Evolutionary conservation across 2,329 filamentous ascomycete species (phyloP), one percentile per base, ranked within the genome.

Genomic region (Coniosporium tulheliwenetii): DNA sequence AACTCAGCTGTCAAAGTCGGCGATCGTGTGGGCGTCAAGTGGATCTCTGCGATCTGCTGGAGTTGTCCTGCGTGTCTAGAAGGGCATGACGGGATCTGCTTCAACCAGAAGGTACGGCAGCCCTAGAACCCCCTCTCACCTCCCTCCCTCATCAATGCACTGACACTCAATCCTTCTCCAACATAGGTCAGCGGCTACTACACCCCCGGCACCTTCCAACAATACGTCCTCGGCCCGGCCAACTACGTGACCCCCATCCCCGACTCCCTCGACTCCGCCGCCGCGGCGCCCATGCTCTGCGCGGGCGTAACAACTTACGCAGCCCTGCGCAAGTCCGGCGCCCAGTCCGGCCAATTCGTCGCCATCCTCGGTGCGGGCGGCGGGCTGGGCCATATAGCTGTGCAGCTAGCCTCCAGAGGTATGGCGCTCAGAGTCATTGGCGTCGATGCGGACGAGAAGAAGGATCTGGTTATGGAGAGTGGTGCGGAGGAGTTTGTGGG

Each of bases 191-290:
- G 71, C 0, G 79, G 79, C 5, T 82, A 81, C 59, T 79, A 75
- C 54, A 75, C 70, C 0, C 78, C 78, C 0, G 79, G 79, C 32
- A 83, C 78, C n/a, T 83, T 82, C 54, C 79, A 82, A 53, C 76
- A 81, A 59, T 83, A 81, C 51, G 70, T 71, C 13, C 53, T 79
- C 12, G 71, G 69, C 0, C 74, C 75, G 8, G 77, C 77, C 2
- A 70, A 71, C 58, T 82, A 83, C 54, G 78, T 81, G 2, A 82
- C 79, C 0, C 76, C 76, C 2, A 81, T 83, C 48, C 79, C 79
- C 2, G 76, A 79, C 4, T 59, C 55, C 3, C 58, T 83, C 13
- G 57, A 66, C 35, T 75, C 71, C 8, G 76, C 71, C 39, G 64
- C 66, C 16, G 79, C 79, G 0, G 79, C 79, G 1, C 79, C 77